Percentiles rank a stretch among this genome's conserved stretches.
These are phyloP conservation scores for Agaricus sinodeliciosus DNA, from an alignment of 768 basidiomycete species.

Conservation along the genomic window DNA sequence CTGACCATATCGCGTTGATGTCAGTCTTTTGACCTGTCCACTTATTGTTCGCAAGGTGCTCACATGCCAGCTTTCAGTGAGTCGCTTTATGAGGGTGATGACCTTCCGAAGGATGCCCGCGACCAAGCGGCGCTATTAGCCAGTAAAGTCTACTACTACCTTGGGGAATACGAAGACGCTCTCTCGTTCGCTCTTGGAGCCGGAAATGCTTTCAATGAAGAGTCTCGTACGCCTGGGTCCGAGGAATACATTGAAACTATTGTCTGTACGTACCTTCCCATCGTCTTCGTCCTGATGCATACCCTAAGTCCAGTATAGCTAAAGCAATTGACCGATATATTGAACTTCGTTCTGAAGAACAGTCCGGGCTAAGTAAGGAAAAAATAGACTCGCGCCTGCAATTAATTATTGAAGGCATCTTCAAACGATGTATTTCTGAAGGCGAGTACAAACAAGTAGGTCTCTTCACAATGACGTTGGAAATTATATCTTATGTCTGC, in stretches of 20 bases:
- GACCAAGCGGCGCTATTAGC: conserved; percentile 85
- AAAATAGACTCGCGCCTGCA: conserved; percentile 78
- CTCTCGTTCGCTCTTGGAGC: conserved; percentile 92
- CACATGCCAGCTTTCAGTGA: conserved; percentile 50
- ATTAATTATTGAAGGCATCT: conserved; percentile 84
- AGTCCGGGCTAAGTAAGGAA: conserved; percentile 34
- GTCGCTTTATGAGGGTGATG: conserved; percentile 78
- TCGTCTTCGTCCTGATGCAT: background rate
- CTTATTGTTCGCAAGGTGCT: conserved; percentile 7
- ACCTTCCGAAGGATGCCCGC: conserved; percentile 66
- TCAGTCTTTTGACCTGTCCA: conserved; percentile 31
- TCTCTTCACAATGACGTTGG: conserved; percentile 5
- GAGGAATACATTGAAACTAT: conserved; percentile 94
- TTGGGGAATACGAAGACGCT: conserved; percentile 93
- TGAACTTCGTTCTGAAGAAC: conserved; percentile 53
- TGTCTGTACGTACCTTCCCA: conserved; percentile 58
- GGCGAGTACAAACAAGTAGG: conserved; percentile 86
- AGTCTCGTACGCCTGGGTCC: conserved; percentile 52
- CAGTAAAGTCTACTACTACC: conserved; percentile 98
- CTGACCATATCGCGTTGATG: conserved; percentile 89
- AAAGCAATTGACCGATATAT: conserved; percentile 96
- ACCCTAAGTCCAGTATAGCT: conserved; percentile 39
- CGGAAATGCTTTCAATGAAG: conserved; percentile 76
- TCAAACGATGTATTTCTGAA: conserved; percentile 77
- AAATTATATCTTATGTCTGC: conserved; percentile 10